Conservation (phyloP, 345 rosid genomes). For the Citrus australasica region DNA sequence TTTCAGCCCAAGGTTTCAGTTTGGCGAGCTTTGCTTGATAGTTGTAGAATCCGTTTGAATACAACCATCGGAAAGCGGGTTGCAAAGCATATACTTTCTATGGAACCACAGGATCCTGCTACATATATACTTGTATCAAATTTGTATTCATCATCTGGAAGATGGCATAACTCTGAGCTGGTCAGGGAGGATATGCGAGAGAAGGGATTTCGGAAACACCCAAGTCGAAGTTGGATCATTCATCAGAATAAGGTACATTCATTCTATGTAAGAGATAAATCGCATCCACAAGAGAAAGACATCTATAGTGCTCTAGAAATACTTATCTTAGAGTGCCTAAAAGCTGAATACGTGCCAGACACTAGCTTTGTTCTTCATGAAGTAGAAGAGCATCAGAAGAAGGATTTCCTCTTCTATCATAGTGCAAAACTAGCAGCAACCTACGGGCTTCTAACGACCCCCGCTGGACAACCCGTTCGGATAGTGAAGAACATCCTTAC, state of each 20-base stretch:
- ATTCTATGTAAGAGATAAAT: slow-evolving; percentile 64
- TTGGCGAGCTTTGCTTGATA: slow-evolving; percentile 75
- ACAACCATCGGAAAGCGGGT: slow-evolving; percentile 51
- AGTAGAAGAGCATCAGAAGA: slow-evolving; percentile 80
- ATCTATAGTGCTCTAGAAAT: slow-evolving; percentile 70
- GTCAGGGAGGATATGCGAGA: slow-evolving; percentile 64
- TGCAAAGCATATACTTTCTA: slow-evolving; percentile 48
- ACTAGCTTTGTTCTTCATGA: slow-evolving; percentile 89
- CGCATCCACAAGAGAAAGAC: slow-evolving; percentile 60
- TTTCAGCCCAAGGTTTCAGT: slow-evolving; percentile 49
- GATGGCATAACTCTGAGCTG: slow-evolving; percentile 73
- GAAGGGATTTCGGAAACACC: slow-evolving; percentile 58
- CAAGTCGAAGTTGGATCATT: slow-evolving; percentile 80
- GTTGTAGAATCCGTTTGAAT: slow-evolving; percentile 63
- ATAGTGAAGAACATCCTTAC: slow-evolving; percentile 69
- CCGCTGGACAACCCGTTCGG: slow-evolving; percentile 42
- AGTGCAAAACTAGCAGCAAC: slow-evolving; percentile 86
- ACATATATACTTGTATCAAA: slow-evolving; percentile 68
- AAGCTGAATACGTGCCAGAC: slow-evolving; percentile 71
- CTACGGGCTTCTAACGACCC: slow-evolving; percentile 59
- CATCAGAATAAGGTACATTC: slow-evolving; percentile 54
- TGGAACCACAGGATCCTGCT: slow-evolving; percentile 61
- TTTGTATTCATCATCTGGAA: slow-evolving; percentile 84
- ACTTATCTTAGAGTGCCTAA: slow-evolving; percentile 65
- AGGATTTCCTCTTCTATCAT: slow-evolving; percentile 73